Conservation (phyloP, 1,139 yeast genomes). For the Debaryomyces robertsiae region DNA sequence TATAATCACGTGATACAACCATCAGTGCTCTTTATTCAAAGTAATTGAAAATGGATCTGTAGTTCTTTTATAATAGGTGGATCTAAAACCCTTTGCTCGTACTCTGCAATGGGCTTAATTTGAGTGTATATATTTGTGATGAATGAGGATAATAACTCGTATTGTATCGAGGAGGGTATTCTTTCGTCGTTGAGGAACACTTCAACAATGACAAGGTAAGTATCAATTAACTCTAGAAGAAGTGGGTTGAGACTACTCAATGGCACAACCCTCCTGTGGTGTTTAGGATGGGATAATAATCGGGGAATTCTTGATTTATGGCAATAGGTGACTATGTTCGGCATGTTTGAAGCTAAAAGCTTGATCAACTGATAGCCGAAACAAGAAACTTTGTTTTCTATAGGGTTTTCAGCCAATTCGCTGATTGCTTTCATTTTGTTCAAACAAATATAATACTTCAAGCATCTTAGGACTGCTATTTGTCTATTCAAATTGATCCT, state of each 20-base stretch:
- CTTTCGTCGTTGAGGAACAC: constrained; percentile 12
- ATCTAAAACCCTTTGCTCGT: constrained; percentile 11
- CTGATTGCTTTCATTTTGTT: constrained; percentile 14
- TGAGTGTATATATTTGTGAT: constrained; percentile 11
- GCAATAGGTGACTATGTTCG: constrained; percentile 3
- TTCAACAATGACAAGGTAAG: constrained; percentile 15
- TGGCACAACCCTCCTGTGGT: not conserved
- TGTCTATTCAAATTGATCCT: not conserved
- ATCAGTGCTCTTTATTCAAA: not conserved
- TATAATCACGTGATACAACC: constrained; percentile 5
- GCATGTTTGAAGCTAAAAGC: constrained; percentile 3
- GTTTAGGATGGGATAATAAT: not conserved
- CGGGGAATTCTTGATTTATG: constrained; percentile 7
- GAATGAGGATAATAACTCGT: constrained; percentile 14
- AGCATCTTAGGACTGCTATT: constrained; percentile 8
- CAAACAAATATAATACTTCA: constrained; percentile 21
- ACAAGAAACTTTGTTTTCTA: constrained; percentile 13
- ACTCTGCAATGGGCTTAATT: constrained; percentile 10
- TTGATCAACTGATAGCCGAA: constrained; percentile 13
- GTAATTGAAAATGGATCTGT: constrained; percentile 8
- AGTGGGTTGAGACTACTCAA: constrained; percentile 6
- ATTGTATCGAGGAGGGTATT: constrained; percentile 15
- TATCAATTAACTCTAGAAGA: constrained; percentile 14
- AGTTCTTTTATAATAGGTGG: constrained; percentile 14
- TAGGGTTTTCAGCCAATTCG: constrained; percentile 14